Evolutionary conservation across 495 filamentous ascomycete genomes (phyloP).

Genomic region (Chaetomium fimeti): DNA sequence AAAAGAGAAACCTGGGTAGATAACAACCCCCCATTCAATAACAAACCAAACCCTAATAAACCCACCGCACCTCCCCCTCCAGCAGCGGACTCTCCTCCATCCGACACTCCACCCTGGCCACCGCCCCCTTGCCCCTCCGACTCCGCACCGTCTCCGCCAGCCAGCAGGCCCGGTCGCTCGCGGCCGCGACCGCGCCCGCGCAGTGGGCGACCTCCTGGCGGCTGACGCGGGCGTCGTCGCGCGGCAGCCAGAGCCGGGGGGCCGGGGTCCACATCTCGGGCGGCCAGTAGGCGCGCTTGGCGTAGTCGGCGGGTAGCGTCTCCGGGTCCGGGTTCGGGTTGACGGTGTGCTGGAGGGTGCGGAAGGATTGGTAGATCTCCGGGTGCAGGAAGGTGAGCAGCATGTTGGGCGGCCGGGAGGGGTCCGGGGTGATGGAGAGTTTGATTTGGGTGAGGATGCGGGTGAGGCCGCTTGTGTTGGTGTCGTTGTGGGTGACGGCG

Average conservation of each 20-base stretch:
- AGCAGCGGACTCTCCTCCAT: conserved; percentile 9
- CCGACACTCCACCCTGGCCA: conserved; percentile 6
- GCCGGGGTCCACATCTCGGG: conserved; percentile 61
- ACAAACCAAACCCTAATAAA: neutral
- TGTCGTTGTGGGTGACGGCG: conserved; percentile 8
- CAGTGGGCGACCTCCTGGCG: conserved; percentile 62
- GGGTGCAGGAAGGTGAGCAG: conserved; percentile 64
- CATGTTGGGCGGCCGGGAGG: conserved; percentile 32
- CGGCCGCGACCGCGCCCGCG: conserved; percentile 52
- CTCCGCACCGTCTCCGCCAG: conserved; percentile 44
- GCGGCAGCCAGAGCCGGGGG: conserved; percentile 68
- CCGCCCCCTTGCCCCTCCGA: neutral
- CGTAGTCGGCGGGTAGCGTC: conserved; percentile 53
- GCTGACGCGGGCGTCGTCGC: conserved; percentile 63
- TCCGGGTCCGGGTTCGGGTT: conserved; percentile 41
- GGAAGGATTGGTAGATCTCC: conserved; percentile 63
- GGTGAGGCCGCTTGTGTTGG: conserved; percentile 26
- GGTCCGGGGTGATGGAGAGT: conserved; percentile 26
- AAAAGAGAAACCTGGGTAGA: too few species aligned
- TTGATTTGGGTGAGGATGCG: conserved; percentile 29
- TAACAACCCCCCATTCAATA: too few species aligned
- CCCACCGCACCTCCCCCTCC: conserved; percentile 6
- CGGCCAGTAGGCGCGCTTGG: conserved; percentile 61
- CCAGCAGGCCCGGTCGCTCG: conserved; percentile 61
- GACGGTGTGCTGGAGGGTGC: conserved; percentile 56